Base-by-base conservation (phyloP, 805 yeast species). In the Candida ipomoeae region DNA sequence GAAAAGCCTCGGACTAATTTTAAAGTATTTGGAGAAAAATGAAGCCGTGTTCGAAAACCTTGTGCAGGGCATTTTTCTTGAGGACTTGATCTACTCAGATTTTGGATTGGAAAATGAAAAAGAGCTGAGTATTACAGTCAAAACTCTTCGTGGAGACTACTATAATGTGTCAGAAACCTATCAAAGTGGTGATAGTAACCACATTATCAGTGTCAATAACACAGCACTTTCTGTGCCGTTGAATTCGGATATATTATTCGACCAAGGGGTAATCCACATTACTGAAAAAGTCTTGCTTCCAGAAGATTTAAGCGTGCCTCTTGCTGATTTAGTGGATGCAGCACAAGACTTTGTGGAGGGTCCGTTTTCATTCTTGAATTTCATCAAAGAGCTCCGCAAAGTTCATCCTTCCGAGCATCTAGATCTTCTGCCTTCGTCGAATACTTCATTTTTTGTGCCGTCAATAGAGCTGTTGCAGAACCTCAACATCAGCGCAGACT, bases 191-290 rank as follows among this genome's bases (percentile, higher is more conserved):
- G 57, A 59, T 15, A 50, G 42, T 39, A 60, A 58, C 40, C 68
- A 66, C 51, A 36, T 56, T 5, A 55, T 74, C 37, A 54, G 51
- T 10, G 35, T 73, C 7, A 73, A 75, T 55, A 53, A 60, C 32
- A 67, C 75, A 1, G 41, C 48, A 10, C 35, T 79, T 4, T 54
- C 67, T 1, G 53, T 78, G 1, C 70, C 76, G 0, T 57, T 74
- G 47, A 75, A 79, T 51, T 67, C 80, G 1, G 97, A 91, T 62
- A 77, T 88, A 6, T 62, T 91, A 13, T 91, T 87, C 63, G 82
- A 80, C 55, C 85, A 87, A 63, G 98, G 98, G 1, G 96, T 91
- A 0, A 80, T 87, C 1, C 96, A 89, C 62, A 82, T 91, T 1
- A 70, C 87, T 11, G 69, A 76, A 35, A 65, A 75, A 5, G 71